Evolutionary conservation across 352 stramenopile species (phyloP), one percentile per base, ranked within the genome.

Genomic region (Phytopythium litorale): DNA sequence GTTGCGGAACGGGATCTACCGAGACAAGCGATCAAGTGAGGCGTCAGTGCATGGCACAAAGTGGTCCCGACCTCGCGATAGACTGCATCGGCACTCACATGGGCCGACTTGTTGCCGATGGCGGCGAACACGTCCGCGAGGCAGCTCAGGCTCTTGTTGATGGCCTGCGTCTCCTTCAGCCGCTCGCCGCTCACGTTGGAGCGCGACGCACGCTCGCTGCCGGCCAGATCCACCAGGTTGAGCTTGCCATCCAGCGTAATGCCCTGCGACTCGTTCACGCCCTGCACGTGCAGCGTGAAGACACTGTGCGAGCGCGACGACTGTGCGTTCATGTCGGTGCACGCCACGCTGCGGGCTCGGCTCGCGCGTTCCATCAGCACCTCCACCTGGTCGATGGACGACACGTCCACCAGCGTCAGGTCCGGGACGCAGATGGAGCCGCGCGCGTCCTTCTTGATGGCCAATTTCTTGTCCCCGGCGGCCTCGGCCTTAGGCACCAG

Each of bases 61-160:
- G 28, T 7, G 28, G 3, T 4, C 0, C 3, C 3, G 28, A 40
- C 35, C 3, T 40, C 35, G 35, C 35, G 9, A 19, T 11, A 3
- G 8, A 53, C 33, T 40, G 50, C 5, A n/a, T 32, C 43, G 13
- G 8, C 13, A 89, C 76, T 65, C 82, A 94, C 85, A 74, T 99
- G 96, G n/a, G 87, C 87, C 18, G 88, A 91, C 63, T 98, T 98
- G 73, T 97, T 98, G 16, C 87, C 84, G 21, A 99, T 94, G n/a
- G 96, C 92, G 55, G 86, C 91, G 71, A 99, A 99, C 6, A 99
- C 97, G 75, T 99, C 97, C n/a, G 94, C 96, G 3, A 99, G 78
- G 32, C 91, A 97, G 75, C 93, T 99, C 30, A 99, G 81, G 71
- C 94, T 99, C 75, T 99, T 99, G 83, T 99, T 99, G 72, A 99